A percentile compares a stretch with the other conserved stretches of the same genome.
Evolutionary conservation across 495 filamentous ascomycete species (phyloP).

Genomic region (Talaromyces nanjingensis): DNA sequence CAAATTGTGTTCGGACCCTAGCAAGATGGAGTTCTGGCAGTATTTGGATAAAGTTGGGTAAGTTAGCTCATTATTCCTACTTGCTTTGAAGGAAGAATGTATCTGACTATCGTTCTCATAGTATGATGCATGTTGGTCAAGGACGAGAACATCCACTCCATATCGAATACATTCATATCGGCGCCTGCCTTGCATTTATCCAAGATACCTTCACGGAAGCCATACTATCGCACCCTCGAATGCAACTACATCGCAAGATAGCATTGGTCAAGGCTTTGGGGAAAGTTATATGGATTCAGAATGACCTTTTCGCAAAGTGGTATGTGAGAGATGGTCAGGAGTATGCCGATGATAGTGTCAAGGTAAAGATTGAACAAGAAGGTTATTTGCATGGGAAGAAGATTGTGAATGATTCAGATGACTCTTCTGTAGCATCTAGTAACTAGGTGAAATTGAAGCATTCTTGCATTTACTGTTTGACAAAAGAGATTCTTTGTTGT

Average conservation of each 20-base stretch:
- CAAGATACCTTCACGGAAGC: slow-evolving; percentile 70
- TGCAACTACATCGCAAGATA: slow-evolving; percentile 56
- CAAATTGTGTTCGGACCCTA: slow-evolving; percentile 63
- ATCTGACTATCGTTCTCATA: slow-evolving; percentile 12
- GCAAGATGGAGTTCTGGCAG: slow-evolving; percentile 68
- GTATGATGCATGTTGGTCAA: slow-evolving; percentile 64
- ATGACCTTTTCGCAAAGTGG: slow-evolving; percentile 73
- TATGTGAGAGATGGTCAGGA: slow-evolving; percentile 61
- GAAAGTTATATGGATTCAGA: slow-evolving; percentile 68
- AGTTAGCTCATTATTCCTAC: slow-evolving; percentile 21
- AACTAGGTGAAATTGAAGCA: background rate
- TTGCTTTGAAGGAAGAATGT: background rate
- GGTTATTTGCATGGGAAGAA: slow-evolving; percentile 51
- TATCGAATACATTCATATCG: slow-evolving; percentile 71
- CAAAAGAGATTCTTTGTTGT: background rate
- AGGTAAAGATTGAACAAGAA: slow-evolving; percentile 46
- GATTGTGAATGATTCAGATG: slow-evolving; percentile 28
- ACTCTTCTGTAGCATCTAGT: background rate
- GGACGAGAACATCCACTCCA: slow-evolving; percentile 59
- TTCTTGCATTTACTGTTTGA: background rate
- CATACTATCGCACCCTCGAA: slow-evolving; percentile 59
- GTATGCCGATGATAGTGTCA: slow-evolving; percentile 55
- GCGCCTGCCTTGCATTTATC: slow-evolving; percentile 59
- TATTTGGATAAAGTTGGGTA: slow-evolving; percentile 74
- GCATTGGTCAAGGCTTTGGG: slow-evolving; percentile 57